Conservation (phyloP, 2,329 filamentous ascomycete species). For the Chrysosporium keratinophilum region DNA sequence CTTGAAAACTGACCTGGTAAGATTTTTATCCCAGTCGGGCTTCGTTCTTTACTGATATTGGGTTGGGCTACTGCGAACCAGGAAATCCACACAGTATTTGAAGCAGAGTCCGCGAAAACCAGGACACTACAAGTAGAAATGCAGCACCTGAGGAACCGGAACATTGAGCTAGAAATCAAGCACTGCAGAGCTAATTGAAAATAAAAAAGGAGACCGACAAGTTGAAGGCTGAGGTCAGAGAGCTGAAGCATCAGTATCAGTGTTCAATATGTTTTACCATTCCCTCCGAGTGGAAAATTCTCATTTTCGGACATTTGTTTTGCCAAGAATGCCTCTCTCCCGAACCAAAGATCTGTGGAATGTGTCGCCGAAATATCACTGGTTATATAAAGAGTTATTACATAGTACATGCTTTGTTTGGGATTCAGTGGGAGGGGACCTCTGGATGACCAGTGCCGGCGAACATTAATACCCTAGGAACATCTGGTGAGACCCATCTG, state of each 20-base stretch:
- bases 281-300: background rate
- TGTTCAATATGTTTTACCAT: slow-evolving; percentile 6
- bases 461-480: no score
- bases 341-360: no score
- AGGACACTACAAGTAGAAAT: background rate
- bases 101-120: slow-evolving; percentile 1
- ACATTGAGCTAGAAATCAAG: slow-evolving; percentile 4
- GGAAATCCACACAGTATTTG: slow-evolving; percentile 7
- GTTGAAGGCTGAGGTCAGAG: background rate
- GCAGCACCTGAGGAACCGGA: background rate
- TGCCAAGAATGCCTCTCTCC: no score
- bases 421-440: no score
- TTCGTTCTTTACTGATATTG: slow-evolving; percentile 8
- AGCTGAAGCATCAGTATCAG: slow-evolving; percentile 3
- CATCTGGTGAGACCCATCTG: no score
- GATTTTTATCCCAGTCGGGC: slow-evolving; percentile 3
- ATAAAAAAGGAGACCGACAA: background rate
- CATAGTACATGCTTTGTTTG: background rate
- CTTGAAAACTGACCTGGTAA: slow-evolving; percentile 3
- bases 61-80: background rate
- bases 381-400: background rate
- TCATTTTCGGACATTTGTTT: background rate
- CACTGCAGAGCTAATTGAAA: slow-evolving; percentile 5
- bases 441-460: no score
- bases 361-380: background rate